Evolutionary conservation across 192 early-diverging fungal genomes (phyloP), one percentile per base, ranked within the genome.

Genomic region (Obelidium mucronatum): DNA sequence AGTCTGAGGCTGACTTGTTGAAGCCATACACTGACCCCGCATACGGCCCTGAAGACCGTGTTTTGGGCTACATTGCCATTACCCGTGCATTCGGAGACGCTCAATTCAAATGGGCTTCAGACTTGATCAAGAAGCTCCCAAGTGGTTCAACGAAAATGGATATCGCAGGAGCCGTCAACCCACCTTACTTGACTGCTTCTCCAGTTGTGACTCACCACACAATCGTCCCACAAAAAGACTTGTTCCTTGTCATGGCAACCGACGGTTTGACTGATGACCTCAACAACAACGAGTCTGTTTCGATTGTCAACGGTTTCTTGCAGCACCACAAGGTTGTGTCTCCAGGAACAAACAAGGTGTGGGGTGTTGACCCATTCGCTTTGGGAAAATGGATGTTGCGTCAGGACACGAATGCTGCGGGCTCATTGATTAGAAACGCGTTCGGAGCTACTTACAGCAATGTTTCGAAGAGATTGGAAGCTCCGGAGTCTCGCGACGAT

Each of bases 11-110:
- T 31, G 84, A 83, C 19, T 11, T 34, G 17, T 44, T 59, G n/a
- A 40, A 42, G 52, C 24, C 26, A 2, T n/a, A 33, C 63, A 39
- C 63, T 15, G 52, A 34, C 8, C 33, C 17, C 24, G 28, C 11
- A 22, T 34, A 65, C 5, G 44, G 82, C 51, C 39, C 36, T 2
- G 4, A 77, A 13, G 81, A 80, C 28, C 64, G 86, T 15, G 67
- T 88, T 6, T 56, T 88, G 6, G 82, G 84, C 26, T 82, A 85
- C 15, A 42, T 88, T 64, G 82, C 82, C 78, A 83, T 85, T 19
- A 80, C 86, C 4, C 42, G 86, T 15, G 84, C 84, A 3, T 85
- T 88, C 73, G 87, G 44, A 36, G 83, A 87, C 68, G 74, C 86
- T 0, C 63, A 64, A 3, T 84, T 82, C 76, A 87, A 87, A 53